These are phyloP conservation scores for Phanerodontia chrysosporium DNA, from an alignment of 768 basidiomycete genomes.

Conservation along the genomic window DNA sequence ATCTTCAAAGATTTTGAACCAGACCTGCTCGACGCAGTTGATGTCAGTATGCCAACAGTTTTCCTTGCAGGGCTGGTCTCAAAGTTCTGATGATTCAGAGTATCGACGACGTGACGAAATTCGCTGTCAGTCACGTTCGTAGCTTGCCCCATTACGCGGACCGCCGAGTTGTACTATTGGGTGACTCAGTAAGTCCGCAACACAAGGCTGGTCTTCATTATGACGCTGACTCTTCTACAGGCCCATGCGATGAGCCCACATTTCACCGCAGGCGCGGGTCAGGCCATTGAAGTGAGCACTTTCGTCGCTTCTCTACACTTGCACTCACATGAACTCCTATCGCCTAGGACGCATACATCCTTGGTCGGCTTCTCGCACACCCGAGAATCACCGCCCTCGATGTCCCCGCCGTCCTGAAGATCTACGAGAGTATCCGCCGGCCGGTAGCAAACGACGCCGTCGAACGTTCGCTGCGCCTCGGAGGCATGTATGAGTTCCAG, in stretches of 20 bases:
- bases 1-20: conserved; percentile 19
- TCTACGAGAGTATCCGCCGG: conserved; percentile 1
- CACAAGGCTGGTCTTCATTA: too few relatives aligned
- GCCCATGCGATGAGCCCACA: conserved; percentile 18
- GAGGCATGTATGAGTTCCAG: conserved; percentile 1
- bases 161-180: conserved; percentile 22
- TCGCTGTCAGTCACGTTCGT: conserved; percentile 20
- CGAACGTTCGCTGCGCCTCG: not conserved
- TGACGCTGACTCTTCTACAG: not conserved
- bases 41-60: not conserved
- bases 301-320: not conserved
- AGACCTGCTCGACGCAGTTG: not conserved
- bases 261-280: conserved; percentile 14
- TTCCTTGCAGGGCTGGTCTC: not conserved
- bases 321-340: not conserved
- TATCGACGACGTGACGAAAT: conserved; percentile 4
- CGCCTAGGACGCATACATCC: conserved; percentile 6
- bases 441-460: not conserved
- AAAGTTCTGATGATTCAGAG: not conserved
- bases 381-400: not conserved
- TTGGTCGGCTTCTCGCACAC: conserved; percentile 5
- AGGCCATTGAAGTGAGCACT: conserved; percentile 13
- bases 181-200: conserved; percentile 26
- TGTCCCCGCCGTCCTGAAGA: not conserved
- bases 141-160: conserved; percentile 21